Evolutionary conservation across 306 rosid genomes (phyloP).

Genomic region (Medicago lupulina): DNA sequence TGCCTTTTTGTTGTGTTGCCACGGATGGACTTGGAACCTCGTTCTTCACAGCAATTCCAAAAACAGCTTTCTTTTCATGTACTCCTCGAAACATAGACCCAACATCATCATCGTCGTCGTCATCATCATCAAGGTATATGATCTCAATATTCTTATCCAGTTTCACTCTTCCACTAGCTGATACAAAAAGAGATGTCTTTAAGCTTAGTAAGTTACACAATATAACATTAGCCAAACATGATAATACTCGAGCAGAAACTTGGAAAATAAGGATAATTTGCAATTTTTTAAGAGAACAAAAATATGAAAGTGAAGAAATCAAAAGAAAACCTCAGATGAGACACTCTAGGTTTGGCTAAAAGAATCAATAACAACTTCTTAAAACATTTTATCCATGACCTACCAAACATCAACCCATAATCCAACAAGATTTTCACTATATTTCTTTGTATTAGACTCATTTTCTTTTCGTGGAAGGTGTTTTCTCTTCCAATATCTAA

Average conservation of each 20-base stretch:
- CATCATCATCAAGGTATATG: background rate
- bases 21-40: conserved; percentile 5
- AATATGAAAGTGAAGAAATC: no score
- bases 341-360: background rate
- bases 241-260: conserved; percentile 10
- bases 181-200: background rate
- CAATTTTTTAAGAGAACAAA: no score
- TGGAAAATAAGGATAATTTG: background rate
- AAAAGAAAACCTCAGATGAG: background rate
- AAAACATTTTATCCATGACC: no score
- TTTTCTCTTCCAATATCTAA: no score
- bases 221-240: conserved; percentile 19
- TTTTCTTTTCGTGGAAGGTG: no score
- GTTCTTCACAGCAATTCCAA: background rate
- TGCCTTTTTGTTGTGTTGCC: background rate
- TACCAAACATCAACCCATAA: no score
- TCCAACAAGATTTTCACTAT: no score
- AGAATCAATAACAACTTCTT: background rate
- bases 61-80: conserved; percentile 2
- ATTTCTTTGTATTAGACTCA: no score
- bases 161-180: no score
- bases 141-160: background rate
- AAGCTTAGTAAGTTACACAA: background rate
- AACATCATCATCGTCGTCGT: conserved; percentile 10
- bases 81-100: background rate